Evolutionary conservation across 1,284 basidiomycete genomes (phyloP).

Genomic region (Rhodotorula sp.): DNA sequence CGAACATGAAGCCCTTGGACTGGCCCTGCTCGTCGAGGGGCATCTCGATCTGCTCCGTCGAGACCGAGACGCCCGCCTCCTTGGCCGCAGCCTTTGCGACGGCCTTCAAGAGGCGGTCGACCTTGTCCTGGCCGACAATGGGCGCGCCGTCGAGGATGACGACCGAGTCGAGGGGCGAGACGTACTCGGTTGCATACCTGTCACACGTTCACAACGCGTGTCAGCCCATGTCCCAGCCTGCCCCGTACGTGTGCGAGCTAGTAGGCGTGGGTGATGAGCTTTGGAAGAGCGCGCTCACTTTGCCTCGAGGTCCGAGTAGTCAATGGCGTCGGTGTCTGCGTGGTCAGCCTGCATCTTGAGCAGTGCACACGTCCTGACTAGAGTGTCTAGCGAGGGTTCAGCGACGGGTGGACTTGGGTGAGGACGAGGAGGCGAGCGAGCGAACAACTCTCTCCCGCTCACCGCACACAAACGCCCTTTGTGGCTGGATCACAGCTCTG

Average conservation of each 20-base stretch:
- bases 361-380: background rate
- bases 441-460: background rate
- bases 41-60: conserved; percentile 48
- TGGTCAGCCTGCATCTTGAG: background rate
- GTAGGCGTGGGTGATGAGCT: background rate
- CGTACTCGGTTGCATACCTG: conserved; percentile 47
- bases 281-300: conserved; percentile 58
- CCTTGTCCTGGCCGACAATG: conserved; percentile 47
- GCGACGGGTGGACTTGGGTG: background rate
- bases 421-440: background rate
- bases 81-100: conserved; percentile 49
- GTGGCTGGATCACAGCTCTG: background rate
- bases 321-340: conserved; percentile 66
- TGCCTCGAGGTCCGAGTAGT: conserved; percentile 91
- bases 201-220: background rate
- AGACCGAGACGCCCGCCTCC: conserved; percentile 48
- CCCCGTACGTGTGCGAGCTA: background rate
- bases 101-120: conserved; percentile 49
- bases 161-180: conserved; percentile 50
- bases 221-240: background rate
- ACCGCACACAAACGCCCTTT: background rate
- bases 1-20: conserved; percentile 70
- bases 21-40: conserved; percentile 48
- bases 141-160: conserved; percentile 52
- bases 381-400: too few species aligned